Base-by-base conservation (phyloP, 352 stramenopile species). In the Phytophthora podocarpi region DNA sequence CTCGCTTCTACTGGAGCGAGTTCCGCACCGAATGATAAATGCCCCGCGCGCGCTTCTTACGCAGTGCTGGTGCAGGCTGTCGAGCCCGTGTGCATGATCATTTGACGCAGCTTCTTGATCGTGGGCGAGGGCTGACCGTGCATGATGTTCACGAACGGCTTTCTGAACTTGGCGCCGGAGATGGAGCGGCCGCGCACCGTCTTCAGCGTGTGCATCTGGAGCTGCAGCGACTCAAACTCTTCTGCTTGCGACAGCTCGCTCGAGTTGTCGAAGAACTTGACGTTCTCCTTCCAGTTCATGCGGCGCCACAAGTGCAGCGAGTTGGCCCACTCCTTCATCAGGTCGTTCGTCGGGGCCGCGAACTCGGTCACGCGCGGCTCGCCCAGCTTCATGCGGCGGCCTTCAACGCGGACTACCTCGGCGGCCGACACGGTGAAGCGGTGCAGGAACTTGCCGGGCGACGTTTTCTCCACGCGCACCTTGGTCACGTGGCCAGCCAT, bases 281-380 rank as follows among this genome's bases (percentile, higher is more conserved):
- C 84, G 56, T 93, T 86, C 47, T 93, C 84, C 58, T 91, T 91
- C 84, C 84, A 93, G 71, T 89, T 93, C 84, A 93, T 93, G 42
- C 84, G 84, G 15, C 82, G 82, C 84, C 84, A 93, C 11, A 93
- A 69, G 39, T 93, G 84, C 60, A 93, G 64, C 39, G 84, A 75
- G 64, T 93, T 93, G 52, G 84, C 84, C 84, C 84, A 93, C 63
- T 93, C 84, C 67, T 91, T 93, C 84, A 93, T 93, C 5, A 93
- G 67, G 61, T 89, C 82, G 36, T 87, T 80, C 5, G 64, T 87
- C 0, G 84, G 80, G 20, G 84, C 84, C 9, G 82, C 81, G 39
- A 93, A 90, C 51, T 93, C 84, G 2, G 84, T 80, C 48, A 80
- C 51, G 15, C 70, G 68, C 11, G 80, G 66, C 49, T 93, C 82